Evolutionary conservation across 2,329 filamentous ascomycete genomes (phyloP).

Genomic region (Talaromyces marneffei): DNA sequence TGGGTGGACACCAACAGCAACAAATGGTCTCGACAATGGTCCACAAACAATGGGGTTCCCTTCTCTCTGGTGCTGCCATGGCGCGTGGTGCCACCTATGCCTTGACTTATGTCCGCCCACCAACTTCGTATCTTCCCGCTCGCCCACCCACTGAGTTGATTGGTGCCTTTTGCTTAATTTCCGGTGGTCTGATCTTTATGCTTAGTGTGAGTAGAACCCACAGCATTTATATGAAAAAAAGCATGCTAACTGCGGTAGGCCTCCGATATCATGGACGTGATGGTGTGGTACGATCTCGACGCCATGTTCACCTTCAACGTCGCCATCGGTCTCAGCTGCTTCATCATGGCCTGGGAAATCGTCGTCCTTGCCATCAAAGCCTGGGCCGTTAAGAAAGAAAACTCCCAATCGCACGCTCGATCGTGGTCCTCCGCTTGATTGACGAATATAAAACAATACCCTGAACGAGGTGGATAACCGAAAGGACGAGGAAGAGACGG

Average conservation of each 20-base stretch:
- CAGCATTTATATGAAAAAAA: background rate
- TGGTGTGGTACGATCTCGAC: conserved; percentile 71
- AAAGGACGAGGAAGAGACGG: conserved; percentile 8
- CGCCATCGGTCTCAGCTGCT: conserved; percentile 72
- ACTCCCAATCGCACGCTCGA: conserved; percentile 23
- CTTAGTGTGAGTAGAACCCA: conserved; percentile 61
- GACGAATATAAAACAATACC: background rate
- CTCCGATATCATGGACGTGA: conserved; percentile 67
- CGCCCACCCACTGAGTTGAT: conserved; percentile 88
- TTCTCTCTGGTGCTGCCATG: conserved; percentile 74
- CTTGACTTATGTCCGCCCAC: conserved; percentile 71
- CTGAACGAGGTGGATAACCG: background rate
- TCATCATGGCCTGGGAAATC: conserved; percentile 81
- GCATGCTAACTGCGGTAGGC: conserved; percentile 46
- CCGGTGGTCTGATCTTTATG: conserved; percentile 90
- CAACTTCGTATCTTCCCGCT: conserved; percentile 71
- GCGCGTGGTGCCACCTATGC: conserved; percentile 75
- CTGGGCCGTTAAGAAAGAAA: conserved; percentile 60
- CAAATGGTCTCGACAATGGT: conserved; percentile 86
- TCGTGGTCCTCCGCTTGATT: conserved; percentile 15
- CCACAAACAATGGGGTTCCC: conserved; percentile 86
- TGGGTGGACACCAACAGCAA: conserved; percentile 82
- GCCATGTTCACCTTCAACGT: conserved; percentile 93
- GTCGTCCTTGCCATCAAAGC: conserved; percentile 77
- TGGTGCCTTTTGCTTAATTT: conserved; percentile 75